These are phyloP conservation scores for Trichosporon faecale DNA, from an alignment of 1,284 basidiomycete species.

Conservation along the genomic window DNA sequence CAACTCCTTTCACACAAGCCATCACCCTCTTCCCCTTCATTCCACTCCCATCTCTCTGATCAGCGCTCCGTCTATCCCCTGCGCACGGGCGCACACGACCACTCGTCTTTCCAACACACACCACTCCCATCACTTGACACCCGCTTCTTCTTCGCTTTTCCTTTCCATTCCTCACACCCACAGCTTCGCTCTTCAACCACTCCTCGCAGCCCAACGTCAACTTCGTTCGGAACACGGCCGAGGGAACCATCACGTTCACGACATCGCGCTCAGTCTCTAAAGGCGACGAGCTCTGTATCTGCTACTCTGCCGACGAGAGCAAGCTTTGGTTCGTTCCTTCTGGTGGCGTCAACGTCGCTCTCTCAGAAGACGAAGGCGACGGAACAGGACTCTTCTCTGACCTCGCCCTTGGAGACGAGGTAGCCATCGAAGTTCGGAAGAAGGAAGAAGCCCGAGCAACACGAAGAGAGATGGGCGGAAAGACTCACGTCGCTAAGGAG, in stretches of 20 bases:
- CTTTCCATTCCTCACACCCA: neutral
- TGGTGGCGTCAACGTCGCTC: neutral
- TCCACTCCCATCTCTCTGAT: neutral
- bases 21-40: neutral
- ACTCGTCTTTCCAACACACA: conserved; percentile 9
- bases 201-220: conserved; percentile 51
- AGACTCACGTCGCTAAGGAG: conserved; percentile 10
- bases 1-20: neutral
- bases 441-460: conserved; percentile 11
- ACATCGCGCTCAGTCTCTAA: conserved; percentile 33
- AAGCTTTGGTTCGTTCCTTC: conserved; percentile 49
- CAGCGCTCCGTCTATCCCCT: neutral
- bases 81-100: conserved; percentile 9
- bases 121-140: neutral
- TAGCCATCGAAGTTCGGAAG: conserved; percentile 12
- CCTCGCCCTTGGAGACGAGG: conserved; percentile 14
- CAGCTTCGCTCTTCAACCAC: conserved; percentile 53
- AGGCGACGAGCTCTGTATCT: conserved; percentile 49
- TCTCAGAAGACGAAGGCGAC: conserved; percentile 22
- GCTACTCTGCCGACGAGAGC: conserved; percentile 49
- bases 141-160: neutral
- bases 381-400: conserved; percentile 12
- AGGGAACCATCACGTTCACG: conserved; percentile 39
- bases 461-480: conserved; percentile 5
- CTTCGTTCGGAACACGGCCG: conserved; percentile 38